Evolutionary conservation across 352 stramenopile genomes (phyloP).

Genomic region (Peronospora destructor): DNA sequence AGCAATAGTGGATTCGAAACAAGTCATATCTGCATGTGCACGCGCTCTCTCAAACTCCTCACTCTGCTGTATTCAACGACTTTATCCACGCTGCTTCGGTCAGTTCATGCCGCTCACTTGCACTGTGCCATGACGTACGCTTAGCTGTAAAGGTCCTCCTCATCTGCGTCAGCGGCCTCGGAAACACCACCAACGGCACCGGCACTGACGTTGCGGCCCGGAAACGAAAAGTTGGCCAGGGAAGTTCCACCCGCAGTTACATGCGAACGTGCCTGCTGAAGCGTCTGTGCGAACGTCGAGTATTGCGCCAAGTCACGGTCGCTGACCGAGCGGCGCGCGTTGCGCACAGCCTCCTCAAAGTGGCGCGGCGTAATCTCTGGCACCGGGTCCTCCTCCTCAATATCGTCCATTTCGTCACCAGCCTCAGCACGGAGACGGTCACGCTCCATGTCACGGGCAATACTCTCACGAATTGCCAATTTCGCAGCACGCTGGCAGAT

Average conservation of each 20-base stretch:
- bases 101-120: constrained; percentile 8
- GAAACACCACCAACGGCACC: constrained; percentile 35
- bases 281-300: constrained; percentile 83
- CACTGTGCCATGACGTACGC: constrained; percentile 14
- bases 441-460: constrained; percentile 96
- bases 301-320: constrained; percentile 95
- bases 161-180: constrained; percentile 88
- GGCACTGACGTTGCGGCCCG: constrained; percentile 53
- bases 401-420: constrained; percentile 81
- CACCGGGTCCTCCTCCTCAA: constrained; percentile 95
- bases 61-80: not conserved
- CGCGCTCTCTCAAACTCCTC: not conserved
- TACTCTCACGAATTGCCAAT: constrained; percentile 98
- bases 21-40: not conserved
- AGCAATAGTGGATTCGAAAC: not conserved
- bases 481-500: constrained; percentile 99
- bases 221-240: constrained; percentile 96
- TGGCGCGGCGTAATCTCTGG: constrained; percentile 91
- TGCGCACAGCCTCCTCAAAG: constrained; percentile 97
- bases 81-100: constrained; percentile 10
- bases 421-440: constrained; percentile 91
- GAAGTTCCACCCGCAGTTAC: constrained; percentile 89
- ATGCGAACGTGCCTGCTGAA: constrained; percentile 94
- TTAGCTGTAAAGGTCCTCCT: constrained; percentile 98
- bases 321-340: constrained; percentile 95